Percentiles rank a stretch among this genome's conserved stretches.
phyloP scores from a whole-genome alignment of 2,329 filamentous ascomycete species.

The Aureobasidium sp. region DNA sequence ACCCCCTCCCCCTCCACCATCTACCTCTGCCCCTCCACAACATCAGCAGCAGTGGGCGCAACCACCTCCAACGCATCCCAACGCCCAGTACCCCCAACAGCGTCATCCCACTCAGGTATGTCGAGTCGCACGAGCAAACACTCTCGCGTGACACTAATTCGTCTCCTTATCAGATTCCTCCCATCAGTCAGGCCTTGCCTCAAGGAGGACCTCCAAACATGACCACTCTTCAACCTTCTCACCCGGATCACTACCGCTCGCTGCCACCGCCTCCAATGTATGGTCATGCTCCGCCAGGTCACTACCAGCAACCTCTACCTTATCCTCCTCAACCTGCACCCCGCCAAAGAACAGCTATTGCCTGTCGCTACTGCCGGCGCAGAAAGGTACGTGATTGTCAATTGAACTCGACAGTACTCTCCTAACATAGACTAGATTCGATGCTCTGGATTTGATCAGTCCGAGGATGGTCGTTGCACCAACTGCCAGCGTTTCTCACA shows the following conservation, averaged over 20 bases:
- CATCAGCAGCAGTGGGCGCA: constrained; percentile 13
- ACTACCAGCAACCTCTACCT: constrained; percentile 33
- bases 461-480: constrained; percentile 61
- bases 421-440: constrained; percentile 48
- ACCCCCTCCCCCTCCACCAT: constrained; percentile 20
- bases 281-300: constrained; percentile 26
- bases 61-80: constrained; percentile 24
- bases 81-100: constrained; percentile 25
- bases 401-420: background rate
- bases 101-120: constrained; percentile 21
- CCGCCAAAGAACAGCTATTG: constrained; percentile 52
- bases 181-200: constrained; percentile 25
- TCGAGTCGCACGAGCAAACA: background rate
- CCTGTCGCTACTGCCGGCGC: constrained; percentile 51
- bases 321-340: constrained; percentile 44
- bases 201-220: constrained; percentile 31
- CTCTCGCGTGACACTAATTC: constrained; percentile 5
- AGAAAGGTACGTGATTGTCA: constrained; percentile 41
- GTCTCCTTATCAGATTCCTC: constrained; percentile 23
- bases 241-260: constrained; percentile 36
- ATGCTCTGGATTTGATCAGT: constrained; percentile 66
- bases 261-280: constrained; percentile 40
- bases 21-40: constrained; percentile 3
- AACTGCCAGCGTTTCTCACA: constrained; percentile 68
- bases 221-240: constrained; percentile 37